Base-by-base conservation (phyloP, 768 basidiomycete genomes). In the Tricholoma saponaceum region DNA sequence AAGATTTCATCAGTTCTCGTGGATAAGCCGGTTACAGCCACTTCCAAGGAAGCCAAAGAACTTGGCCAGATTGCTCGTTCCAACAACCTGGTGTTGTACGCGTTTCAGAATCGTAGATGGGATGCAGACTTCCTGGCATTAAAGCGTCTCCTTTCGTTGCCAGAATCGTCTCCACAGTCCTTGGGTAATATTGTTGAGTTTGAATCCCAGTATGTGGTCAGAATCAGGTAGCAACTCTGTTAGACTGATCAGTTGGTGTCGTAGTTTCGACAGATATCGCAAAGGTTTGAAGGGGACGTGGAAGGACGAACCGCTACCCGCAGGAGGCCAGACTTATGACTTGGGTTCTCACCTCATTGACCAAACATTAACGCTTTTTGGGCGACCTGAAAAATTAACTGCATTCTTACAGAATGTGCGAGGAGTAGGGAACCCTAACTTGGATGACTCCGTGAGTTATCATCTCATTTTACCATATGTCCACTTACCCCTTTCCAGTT, bases 331-430 rank as follows among this genome's bases (percentile, higher is more conserved):
- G 25, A 82, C 85, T 2, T 95, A 85, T 68, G 91, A 95, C 68
- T 78, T 95, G 20, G 92, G 89, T 4, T 73, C 87, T 7, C 91
- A 95, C 69, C 77, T 92, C 25, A 83, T 93, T 61, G 90, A 93
- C 72, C 90, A 93, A 70, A 77, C 83, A 5, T 73, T 93, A 28
- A 75, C 76, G 9, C 78, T 95, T 41, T 94, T 94, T 65, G 93
- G 92, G 35, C 76, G 83, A 51, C 92, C 93, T 0, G 66, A 77
- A 30, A 82, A 70, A 56, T 70, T 95, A 25, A 87, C 87, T 4
- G 89, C 85, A 1, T 83, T 89, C 64, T 74, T 86, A 23, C 81
- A 85, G 65, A 92, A 92, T 67, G 70, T 84, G 35, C 79, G 90
- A 52, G 82, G 81, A n/a, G 69, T 84, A 63, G 89, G 87, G 5